Evolutionary conservation across 129 eudicot species (phyloP).

Genomic region (Tanacetum coccineum): DNA sequence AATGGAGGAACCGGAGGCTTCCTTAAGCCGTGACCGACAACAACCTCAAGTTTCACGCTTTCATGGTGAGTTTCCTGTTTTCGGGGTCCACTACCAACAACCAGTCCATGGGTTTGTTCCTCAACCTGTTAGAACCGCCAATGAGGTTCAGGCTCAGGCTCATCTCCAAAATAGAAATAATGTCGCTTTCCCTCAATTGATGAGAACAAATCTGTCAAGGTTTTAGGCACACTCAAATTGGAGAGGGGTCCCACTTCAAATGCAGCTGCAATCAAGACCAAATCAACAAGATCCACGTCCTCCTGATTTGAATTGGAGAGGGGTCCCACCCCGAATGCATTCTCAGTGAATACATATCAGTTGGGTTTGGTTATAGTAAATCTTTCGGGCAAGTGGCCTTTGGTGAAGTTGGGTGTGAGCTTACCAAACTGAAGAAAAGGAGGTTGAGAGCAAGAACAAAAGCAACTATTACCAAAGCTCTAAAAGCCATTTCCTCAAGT

Average conservation of each 20-base stretch:
- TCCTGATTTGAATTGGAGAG: conserved; percentile 82
- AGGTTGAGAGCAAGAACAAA: conserved; percentile 43
- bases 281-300: conserved; percentile 78
- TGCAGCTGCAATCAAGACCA: conserved; percentile 52
- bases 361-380: too few relatives aligned
- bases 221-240: conserved; percentile 67
- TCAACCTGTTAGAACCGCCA: conserved; percentile 47
- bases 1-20: conserved; percentile 50
- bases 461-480: conserved; percentile 29
- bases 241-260: conserved; percentile 52
- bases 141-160: conserved; percentile 34
- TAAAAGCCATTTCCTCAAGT: too few relatives aligned
- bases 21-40: conserved; percentile 37
- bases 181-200: conserved; percentile 52
- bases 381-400: conserved; percentile 36
- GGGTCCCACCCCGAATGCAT: too few relatives aligned
- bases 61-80: conserved; percentile 50
- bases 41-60: conserved; percentile 61
- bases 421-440: conserved; percentile 43
- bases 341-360: too few relatives aligned
- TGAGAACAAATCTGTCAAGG: conserved; percentile 70
- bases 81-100: neutral
- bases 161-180: conserved; percentile 41
- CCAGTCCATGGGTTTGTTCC: conserved; percentile 44
- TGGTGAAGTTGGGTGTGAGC: conserved; percentile 19